Conservation (phyloP, 768 basidiomycete genomes). For the Neoboletus brunneissimus region DNA sequence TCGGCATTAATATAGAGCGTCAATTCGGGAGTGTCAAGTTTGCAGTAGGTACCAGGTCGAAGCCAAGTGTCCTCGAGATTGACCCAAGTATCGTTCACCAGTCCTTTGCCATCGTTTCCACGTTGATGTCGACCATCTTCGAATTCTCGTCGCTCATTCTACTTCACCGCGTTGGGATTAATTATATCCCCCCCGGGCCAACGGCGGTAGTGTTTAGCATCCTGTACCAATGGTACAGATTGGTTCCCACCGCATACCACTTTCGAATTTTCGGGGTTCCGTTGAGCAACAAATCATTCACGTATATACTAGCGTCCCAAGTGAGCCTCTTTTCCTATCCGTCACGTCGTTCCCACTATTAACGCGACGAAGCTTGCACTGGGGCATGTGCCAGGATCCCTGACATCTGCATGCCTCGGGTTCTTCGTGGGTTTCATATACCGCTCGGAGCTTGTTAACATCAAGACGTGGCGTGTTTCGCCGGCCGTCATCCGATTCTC, state of each 20-base stretch:
- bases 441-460: conserved; percentile 74
- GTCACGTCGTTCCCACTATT: neutral
- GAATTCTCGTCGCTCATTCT: conserved; percentile 66
- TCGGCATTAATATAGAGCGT: conserved; percentile 72
- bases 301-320: conserved; percentile 70
- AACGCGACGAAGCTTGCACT: conserved; percentile 55
- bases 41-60: conserved; percentile 53
- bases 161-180: conserved; percentile 65
- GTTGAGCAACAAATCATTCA: conserved; percentile 73
- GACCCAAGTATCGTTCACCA: conserved; percentile 30
- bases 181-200: conserved; percentile 74
- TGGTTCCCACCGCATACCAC: conserved; percentile 73
- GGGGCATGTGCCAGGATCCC: conserved; percentile 64
- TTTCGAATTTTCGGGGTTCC: conserved; percentile 74
- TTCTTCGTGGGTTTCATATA: conserved; percentile 73
- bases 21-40: conserved; percentile 86
- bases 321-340: conserved; percentile 36
- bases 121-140: conserved; percentile 60
- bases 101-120: conserved; percentile 77
- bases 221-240: conserved; percentile 77
- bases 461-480: conserved; percentile 80
- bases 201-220: conserved; percentile 74
- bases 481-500: conserved; percentile 53
- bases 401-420: conserved; percentile 60
- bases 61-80: neutral